Evolutionary conservation across 495 filamentous ascomycete species (phyloP), one percentile per base, ranked within the genome.

Genomic region (Neurospora terricola): DNA sequence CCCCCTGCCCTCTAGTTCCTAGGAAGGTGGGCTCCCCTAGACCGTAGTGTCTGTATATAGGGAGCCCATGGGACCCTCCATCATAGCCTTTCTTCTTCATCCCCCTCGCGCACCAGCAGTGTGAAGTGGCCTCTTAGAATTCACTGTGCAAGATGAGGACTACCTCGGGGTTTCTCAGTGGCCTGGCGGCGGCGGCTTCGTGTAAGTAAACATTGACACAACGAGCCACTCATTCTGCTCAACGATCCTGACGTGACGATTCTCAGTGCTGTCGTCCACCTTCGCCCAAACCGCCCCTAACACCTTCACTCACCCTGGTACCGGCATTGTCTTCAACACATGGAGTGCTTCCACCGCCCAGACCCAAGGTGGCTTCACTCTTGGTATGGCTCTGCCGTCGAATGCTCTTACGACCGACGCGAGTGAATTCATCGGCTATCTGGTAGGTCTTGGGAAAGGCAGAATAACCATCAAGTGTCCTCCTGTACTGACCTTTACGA

Each of bases 401-500:
- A 80, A 85, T 73, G 84, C 83, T 27, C 81, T 86, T n/a, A 82
- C 82, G 2, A 82, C 80, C 27, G 82, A 90, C 75, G 83, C 86
- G 6, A 82, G 77, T 43, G 89, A 90, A 75, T 91, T 89, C 73
- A 88, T 91, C 75, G 89, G 89, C 23, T 78, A 84, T 69, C 80
- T 88, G 73, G 86, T 87, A 80, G 4, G 85, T 77, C 68, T 75
- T 10, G 5, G 72, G 72, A 71, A 74, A 38, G 10, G 43, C 75
- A 48, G 16, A 37, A 21, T 6, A 69, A 8, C 38, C 16, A 21
- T 9, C 1, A 30, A 66, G 74, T 59, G n/a, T 73, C 73, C 9
- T 36, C 21, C 37, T 10, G 45, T 72, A 70, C 72, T 80, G 16
- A 80, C 75, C 69, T 2, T 16, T 16, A 38, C 14, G 27, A 30